Base-by-base conservation (phyloP, 192 early-diverging fungal genomes). In the Backusella tarrabulga region DNA sequence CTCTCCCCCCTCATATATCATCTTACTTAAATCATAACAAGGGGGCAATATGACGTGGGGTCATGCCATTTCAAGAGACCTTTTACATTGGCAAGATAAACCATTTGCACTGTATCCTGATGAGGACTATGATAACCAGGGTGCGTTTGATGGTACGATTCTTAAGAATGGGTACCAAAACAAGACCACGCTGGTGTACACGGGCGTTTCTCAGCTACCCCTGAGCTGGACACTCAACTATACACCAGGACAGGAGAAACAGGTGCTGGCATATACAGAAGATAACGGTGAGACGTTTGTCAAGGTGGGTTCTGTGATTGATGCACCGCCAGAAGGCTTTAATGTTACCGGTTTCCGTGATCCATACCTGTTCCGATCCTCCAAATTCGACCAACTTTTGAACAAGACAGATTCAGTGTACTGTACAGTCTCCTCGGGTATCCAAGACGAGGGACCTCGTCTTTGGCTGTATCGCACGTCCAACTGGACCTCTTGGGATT, bases 41-140 rank as follows among this genome's bases (percentile, higher is more conserved):
- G 52, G 78, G 73, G 78, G 73, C 4, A 79, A 79, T 66, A 79
- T 79, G 63, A 70, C 54, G 29, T 75, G 78, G 78, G 73, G 78
- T 26, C 78, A 79, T 56, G 73, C 78, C 23, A 40, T 75, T 66
- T 68, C 60, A 32, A 75, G 46, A 3, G 73, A 79, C 42, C 66
- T 79, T 8, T 3, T 79, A 34, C 14, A 34, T 4, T 79, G 78
- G 78, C 36, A 38, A 34, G 78, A 79, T 26, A 40, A 23, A 11
- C 78, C 73, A 17, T 74, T 74, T 54, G 46, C 78, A 1, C 36
- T 79, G 9, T 11, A 75, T 32, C 73, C 78, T 11, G 52, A 75
- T 23, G 5, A 46, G 3, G 26, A 35, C 19, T 74, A 71, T 50
- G 78, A 79, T 35, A 67, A n/a, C 19, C 19, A 75, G 36, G 78